Evolutionary conservation across 139 green algal genomes (phyloP), one percentile per base, ranked within the genome.

Genomic region (Closterium sp.): DNA sequence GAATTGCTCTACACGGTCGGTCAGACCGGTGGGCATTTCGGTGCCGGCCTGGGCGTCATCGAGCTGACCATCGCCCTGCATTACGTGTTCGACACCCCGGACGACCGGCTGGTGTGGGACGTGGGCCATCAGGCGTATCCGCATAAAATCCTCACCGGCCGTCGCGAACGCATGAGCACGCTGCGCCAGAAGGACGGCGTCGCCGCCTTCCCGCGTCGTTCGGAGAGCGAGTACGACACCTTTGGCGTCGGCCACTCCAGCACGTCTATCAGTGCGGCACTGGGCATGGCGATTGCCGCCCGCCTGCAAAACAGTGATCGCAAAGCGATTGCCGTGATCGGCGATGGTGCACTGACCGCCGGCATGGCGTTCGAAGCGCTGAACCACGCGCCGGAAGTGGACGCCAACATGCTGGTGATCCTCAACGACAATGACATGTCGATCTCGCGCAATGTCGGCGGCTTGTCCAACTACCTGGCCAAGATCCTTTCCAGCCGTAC

Each of bases 381-480:
- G 84, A 87, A 87, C 84, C 21, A 87, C 32, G 84, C 84, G 21
- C 21, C 8, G 16, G 84, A 16, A 28, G 84, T 28, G 16, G 84
- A 33, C 23, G 32, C 8, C 28, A 8, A 33, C 84, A 19, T 87
- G 84, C 23, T 87, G 84, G 21, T 87, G 16, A 87, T 87, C 84
- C 84, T 87, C 16, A 87, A 87, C 84, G 84, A 87, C 84, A 87
- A 87, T 28, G 12, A 30, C 84, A 87, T 87, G 84, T 33, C 16
- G 16, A 87, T 87, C 85, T 31, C n/a, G 16, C 84, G 21, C 23
- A 31, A 31, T 31, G 84, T 87, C 8, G 84, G 84, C 16, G 84
- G 16, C 84, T 28, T 87, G 23, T 33, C 12, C 12, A 28, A 31
- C 12, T 87, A 87, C 28, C 84, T 87, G 16, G 21, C 84, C 23